Evolutionary conservation across 2,329 filamentous ascomycete genomes (phyloP).

Genomic region (Elsinoe australis): DNA sequence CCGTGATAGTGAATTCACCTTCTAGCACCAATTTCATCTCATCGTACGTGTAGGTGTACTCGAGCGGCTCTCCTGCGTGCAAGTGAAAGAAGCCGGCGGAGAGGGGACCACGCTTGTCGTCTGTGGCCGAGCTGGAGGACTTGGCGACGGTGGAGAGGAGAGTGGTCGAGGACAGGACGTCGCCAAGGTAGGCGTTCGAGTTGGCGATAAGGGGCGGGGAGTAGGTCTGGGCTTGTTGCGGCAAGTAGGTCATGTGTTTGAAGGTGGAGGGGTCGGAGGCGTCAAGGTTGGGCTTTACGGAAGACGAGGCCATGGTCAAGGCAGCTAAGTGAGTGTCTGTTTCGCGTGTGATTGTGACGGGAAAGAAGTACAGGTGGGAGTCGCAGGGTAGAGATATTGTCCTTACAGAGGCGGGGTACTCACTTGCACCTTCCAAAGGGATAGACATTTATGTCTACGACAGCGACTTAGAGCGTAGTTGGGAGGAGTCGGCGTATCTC

Average conservation of each 20-base stretch:
- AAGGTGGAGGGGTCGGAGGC: background rate
- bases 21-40: slow-evolving; percentile 72
- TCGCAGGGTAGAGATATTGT: too few relatives aligned
- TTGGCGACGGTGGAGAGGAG: background rate
- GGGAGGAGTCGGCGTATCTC: too few relatives aligned
- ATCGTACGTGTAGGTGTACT: slow-evolving; percentile 62
- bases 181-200: slow-evolving; percentile 60
- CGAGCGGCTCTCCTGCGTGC: slow-evolving; percentile 49
- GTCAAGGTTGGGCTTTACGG: background rate
- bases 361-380: too few relatives aligned
- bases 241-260: background rate
- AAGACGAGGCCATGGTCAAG: background rate
- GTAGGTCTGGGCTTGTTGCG: background rate
- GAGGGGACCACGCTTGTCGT: background rate
- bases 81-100: slow-evolving; percentile 6
- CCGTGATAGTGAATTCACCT: slow-evolving; percentile 57
- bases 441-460: too few relatives aligned
- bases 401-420: too few relatives aligned
- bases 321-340: background rate
- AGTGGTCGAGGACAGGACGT: slow-evolving; percentile 37
- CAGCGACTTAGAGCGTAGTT: too few relatives aligned
- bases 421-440: too few relatives aligned
- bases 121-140: background rate
- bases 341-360: background rate
- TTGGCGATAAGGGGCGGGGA: slow-evolving; percentile 56